These are phyloP conservation scores for Sambucus nigra DNA, from an alignment of 129 eudicot genomes.

Conservation along the genomic window DNA sequence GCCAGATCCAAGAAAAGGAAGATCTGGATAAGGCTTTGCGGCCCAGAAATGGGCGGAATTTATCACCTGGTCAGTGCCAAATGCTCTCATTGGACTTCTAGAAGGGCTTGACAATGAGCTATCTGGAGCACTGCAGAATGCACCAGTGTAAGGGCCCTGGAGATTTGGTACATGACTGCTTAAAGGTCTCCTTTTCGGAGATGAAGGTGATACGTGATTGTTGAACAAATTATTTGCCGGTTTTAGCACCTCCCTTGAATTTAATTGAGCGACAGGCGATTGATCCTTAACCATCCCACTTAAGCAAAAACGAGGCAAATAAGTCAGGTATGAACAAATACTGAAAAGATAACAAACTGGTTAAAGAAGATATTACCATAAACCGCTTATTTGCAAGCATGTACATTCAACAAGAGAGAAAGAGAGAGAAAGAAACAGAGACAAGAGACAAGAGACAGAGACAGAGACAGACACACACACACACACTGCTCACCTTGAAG, in stretches of 20 bases:
- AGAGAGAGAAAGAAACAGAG: neutral
- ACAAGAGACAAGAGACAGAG: neutral
- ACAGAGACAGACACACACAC: neutral
- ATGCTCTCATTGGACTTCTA: constrained; percentile 80
- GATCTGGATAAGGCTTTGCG: constrained; percentile 61
- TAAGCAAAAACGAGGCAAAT: constrained; percentile 20
- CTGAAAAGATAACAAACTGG: neutral
- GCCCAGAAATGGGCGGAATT: constrained; percentile 51
- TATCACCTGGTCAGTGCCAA: constrained; percentile 55
- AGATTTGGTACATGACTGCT: constrained; percentile 58
- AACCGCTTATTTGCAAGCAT: neutral
- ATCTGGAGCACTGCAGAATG: constrained; percentile 84
- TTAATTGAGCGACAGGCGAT: constrained; percentile 23
- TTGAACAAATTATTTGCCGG: constrained; percentile 40
- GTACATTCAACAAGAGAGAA: neutral
- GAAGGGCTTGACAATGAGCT: constrained; percentile 97
- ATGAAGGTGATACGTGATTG: constrained; percentile 39
- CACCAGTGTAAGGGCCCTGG: constrained; percentile 60
- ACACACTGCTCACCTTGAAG: constrained; percentile 67
- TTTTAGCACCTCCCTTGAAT: constrained; percentile 40
- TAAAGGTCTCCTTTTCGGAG: constrained; percentile 59
- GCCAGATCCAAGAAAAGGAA: constrained; percentile 77
- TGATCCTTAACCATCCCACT: constrained; percentile 60
- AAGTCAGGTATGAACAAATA: neutral
- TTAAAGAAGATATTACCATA: neutral